Evolutionary conservation across 495 filamentous ascomycete species (phyloP), one percentile per base, ranked within the genome.

Genomic region (Annulohypoxylon stygium): DNA sequence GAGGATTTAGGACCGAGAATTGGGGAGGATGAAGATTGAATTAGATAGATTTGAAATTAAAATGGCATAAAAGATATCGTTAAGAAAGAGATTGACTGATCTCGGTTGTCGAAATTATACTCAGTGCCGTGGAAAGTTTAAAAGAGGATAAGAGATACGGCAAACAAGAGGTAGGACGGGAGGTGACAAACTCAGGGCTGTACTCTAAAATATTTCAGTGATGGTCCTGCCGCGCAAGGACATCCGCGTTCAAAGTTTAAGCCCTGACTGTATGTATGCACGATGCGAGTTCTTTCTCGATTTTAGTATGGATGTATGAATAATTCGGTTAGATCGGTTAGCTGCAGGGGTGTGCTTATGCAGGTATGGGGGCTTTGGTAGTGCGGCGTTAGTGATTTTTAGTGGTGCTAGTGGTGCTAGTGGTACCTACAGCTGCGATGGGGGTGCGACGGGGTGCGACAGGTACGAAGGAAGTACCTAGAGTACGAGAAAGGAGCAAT

Each of bases 151-250:
- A 30, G 54, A 51, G 30, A 45, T 54, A 61, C 45, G 43, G 55
- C 45, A 37, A 68, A 41, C 65, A 26, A 36, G 34, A 26, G 9
- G 34, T 14, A 39, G 20, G 20, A 51, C 23, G 23, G 20, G 20
- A 51, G 37, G 23, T 33, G 16, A 45, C 10, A 41, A 30, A 30
- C 30, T 3, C 3, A 6, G 5, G 30, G 30, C 30, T 30, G 30
- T 54, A 43, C 10, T 45, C 14, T 43, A 65, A 67, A 67, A 67
- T 67, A 61, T 72, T 68, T 18, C 23, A 72, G 26, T 18, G 54
- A 67, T 63, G 63, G 33, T 68, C 67, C 2, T 59, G 43, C 64
- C 65, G 64, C 64, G 70, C 48, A 73, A 65, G 36, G 60, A 61
- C 65, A 67, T 60, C 61, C 65, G 61, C 65, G 54, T 71, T 54